Conservation (phyloP, 192 early-diverging fungal species). For the Helicostylum pulchrum region DNA sequence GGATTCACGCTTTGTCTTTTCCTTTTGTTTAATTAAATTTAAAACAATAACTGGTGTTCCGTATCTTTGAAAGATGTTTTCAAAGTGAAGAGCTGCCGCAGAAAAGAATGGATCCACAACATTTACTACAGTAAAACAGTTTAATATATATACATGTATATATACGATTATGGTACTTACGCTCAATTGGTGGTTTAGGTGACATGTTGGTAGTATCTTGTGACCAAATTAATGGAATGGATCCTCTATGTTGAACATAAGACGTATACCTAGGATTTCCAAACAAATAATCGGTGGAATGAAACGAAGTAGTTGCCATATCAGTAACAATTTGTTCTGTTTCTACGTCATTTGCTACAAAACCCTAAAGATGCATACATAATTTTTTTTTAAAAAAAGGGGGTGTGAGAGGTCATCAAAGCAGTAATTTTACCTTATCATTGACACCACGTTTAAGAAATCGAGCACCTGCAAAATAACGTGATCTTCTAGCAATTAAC, state of each 20-base stretch:
- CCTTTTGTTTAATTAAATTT: slow-evolving; percentile 95
- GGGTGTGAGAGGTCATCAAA: too few species aligned
- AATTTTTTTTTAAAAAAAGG: too few species aligned
- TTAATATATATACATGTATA: background rate
- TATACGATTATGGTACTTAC: slow-evolving; percentile 13
- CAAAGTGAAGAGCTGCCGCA: slow-evolving; percentile 90
- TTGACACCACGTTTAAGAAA: slow-evolving; percentile 95
- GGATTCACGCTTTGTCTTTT: slow-evolving; percentile 86
- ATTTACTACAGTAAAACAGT: slow-evolving; percentile 53
- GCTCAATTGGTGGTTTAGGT: slow-evolving; percentile 88
- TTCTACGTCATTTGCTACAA: slow-evolving; percentile 98
- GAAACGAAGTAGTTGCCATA: slow-evolving; percentile 86
- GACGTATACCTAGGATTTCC: slow-evolving; percentile 81
- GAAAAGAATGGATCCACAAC: slow-evolving; percentile 91
- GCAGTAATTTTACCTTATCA: slow-evolving; percentile 54
- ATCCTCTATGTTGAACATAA: slow-evolving; percentile 96
- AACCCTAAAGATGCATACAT: slow-evolving; percentile 54
- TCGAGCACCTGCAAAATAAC: slow-evolving; percentile 93
- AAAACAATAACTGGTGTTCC: slow-evolving; percentile 87
- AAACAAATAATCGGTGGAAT: slow-evolving; percentile 50
- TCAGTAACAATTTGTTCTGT: slow-evolving; percentile 97
- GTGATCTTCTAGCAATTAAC: slow-evolving; percentile 90
- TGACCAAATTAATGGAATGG: slow-evolving; percentile 94
- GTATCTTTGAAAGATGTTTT: slow-evolving; percentile 89
- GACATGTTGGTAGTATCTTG: slow-evolving; percentile 91